Conservation (phyloP, 2,329 filamentous ascomycete genomes). For the Calonectria henricotiae region DNA sequence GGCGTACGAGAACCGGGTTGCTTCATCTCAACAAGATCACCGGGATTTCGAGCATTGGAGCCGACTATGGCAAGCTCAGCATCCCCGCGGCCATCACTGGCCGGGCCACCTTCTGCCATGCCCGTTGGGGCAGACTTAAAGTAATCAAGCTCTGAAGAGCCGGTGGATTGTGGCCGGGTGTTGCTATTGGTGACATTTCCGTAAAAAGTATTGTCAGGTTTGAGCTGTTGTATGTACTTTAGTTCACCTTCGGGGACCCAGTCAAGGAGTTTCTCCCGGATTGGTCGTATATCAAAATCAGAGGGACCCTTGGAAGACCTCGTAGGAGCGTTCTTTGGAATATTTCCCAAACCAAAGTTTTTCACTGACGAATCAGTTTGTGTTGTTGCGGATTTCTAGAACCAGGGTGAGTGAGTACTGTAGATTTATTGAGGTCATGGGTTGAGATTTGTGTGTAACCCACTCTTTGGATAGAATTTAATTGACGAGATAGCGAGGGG, state of each 20-base stretch:
- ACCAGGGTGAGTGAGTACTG: conserved; percentile 25
- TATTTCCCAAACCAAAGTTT: conserved; percentile 37
- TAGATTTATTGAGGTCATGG: neutral
- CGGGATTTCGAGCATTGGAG: conserved; percentile 56
- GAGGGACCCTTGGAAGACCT: neutral
- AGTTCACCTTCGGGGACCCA: conserved; percentile 40
- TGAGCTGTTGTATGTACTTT: conserved; percentile 31
- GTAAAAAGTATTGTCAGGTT: conserved; percentile 50
- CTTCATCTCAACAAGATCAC: conserved; percentile 69
- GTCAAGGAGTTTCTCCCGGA: conserved; percentile 46
- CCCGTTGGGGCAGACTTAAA: conserved; percentile 47
- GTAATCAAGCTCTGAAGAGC: conserved; percentile 54
- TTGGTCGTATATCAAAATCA: conserved; percentile 37
- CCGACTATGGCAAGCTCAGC: conserved; percentile 50
- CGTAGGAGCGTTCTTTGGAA: conserved; percentile 41
- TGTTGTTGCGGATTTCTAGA: conserved; percentile 39
- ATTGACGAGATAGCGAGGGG: conserved; percentile 20
- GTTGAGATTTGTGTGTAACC: conserved; percentile 29
- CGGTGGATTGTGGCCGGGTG: conserved; percentile 57
- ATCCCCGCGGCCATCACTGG: conserved; percentile 53
- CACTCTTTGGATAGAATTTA: conserved; percentile 39
- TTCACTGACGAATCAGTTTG: conserved; percentile 30
- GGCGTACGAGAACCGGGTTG: conserved; percentile 62
- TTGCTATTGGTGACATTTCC: conserved; percentile 54
- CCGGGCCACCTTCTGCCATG: conserved; percentile 46